Evolutionary conservation across 352 stramenopile genomes (phyloP).

Genomic region (Pythium myriotylum): DNA sequence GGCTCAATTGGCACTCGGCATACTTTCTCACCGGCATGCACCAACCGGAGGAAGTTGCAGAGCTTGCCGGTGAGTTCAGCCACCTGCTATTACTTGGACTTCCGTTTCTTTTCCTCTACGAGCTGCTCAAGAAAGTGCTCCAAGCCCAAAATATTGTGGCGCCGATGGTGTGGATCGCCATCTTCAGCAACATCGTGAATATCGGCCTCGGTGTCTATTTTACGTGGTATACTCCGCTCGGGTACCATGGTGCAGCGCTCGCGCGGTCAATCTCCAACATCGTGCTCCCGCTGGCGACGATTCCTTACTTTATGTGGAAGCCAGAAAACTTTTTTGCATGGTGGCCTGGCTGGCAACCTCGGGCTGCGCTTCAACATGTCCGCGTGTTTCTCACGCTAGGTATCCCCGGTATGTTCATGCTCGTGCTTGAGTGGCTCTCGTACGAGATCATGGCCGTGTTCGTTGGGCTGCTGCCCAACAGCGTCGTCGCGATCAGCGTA

Average conservation of each 20-base stretch:
- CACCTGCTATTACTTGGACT: conserved; percentile 64
- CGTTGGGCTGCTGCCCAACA: conserved; percentile 61
- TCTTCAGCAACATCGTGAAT: conserved; percentile 82
- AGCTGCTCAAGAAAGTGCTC: conserved; percentile 85
- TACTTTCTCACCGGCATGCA: conserved; percentile 63
- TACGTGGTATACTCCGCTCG: conserved; percentile 76
- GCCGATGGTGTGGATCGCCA: conserved; percentile 82
- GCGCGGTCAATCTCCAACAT: conserved; percentile 63
- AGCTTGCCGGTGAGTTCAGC: conserved; percentile 73
- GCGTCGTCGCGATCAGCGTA: conserved; percentile 67
- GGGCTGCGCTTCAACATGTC: conserved; percentile 52
- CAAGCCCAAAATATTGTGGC: conserved; percentile 87
- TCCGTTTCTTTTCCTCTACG: conserved; percentile 85
- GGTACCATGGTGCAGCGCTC: conserved; percentile 82
- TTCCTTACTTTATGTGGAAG: conserved; percentile 69
- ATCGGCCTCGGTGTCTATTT: conserved; percentile 72
- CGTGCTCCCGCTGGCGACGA: conserved; percentile 51
- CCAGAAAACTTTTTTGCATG: conserved; percentile 45
- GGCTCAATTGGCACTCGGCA: conserved; percentile 79
- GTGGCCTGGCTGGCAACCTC: conserved; percentile 71
- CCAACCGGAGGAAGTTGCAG: conserved; percentile 63
- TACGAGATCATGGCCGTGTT: conserved; percentile 82
- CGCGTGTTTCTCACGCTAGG: conserved; percentile 68
- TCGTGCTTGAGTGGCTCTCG: conserved; percentile 78
- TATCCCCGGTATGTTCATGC: conserved; percentile 73